phyloP scores from a whole-genome alignment of 306 rosid species.

The Mucuna pruriens region DNA sequence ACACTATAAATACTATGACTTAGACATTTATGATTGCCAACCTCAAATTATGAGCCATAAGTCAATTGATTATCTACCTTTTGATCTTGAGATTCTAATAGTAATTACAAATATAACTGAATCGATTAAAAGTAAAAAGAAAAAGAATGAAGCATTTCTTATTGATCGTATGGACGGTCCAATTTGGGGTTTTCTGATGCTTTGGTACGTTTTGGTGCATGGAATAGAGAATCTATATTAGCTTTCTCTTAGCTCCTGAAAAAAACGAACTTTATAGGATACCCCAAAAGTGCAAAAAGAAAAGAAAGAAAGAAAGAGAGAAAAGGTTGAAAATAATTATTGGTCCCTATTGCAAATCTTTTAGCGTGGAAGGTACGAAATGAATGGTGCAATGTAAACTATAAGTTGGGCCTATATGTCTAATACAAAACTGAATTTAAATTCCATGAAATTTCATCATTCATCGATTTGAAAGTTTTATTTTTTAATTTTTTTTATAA shows the following conservation, averaged over 20 bases:
- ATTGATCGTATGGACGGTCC: not conserved
- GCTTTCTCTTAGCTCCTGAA: constrained; percentile 20
- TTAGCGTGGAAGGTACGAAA: not conserved
- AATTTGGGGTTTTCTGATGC: not conserved
- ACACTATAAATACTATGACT: not conserved
- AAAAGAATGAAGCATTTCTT: not conserved
- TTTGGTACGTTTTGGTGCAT: constrained; percentile 22
- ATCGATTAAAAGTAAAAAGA: not conserved
- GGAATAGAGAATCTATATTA: constrained; percentile 13
- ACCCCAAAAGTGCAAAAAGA: not conserved
- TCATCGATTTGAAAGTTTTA: not conserved
- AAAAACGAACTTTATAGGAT: constrained; percentile 34
- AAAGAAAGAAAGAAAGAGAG: not conserved
- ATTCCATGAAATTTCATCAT: constrained; percentile 7
- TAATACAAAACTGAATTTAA: not conserved
- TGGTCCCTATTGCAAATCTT: constrained; percentile 32
- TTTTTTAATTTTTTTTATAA: no score
- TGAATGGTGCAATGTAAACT: not conserved
- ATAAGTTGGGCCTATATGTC: not conserved
- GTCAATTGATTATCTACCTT: constrained; percentile 4
- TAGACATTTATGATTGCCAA: constrained; percentile 8
- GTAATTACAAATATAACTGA: constrained; percentile 2
- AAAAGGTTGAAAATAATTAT: not conserved
- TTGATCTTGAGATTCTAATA: not conserved
- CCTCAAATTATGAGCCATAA: not conserved